These are phyloP conservation scores for Sporisorium exsertum DNA, from an alignment of 1,284 basidiomycete species.

Conservation along the genomic window DNA sequence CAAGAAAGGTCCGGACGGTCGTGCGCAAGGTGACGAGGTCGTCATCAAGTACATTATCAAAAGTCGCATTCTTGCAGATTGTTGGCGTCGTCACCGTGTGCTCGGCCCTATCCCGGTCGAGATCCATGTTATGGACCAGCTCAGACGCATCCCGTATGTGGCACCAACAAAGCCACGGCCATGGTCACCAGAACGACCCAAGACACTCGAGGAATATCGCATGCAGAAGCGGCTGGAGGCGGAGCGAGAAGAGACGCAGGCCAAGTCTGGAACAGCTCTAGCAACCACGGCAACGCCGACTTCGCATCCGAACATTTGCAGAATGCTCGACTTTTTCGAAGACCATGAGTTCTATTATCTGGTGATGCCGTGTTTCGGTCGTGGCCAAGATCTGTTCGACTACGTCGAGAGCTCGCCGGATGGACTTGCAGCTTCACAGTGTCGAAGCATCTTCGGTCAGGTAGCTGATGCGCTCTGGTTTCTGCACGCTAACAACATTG, in stretches of 20 bases:
- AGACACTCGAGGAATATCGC: slow-evolving; percentile 43
- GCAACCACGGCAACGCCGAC: slow-evolving; percentile 3
- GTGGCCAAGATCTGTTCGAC: slow-evolving; percentile 86
- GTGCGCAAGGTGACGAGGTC: slow-evolving; percentile 72
- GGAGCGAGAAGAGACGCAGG: slow-evolving; percentile 14
- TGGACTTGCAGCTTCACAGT: slow-evolving; percentile 81
- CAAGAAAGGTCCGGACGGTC: slow-evolving; percentile 80
- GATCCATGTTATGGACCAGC: slow-evolving; percentile 90
- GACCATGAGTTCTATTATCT: slow-evolving; percentile 97
- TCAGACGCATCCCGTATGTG: slow-evolving; percentile 78
- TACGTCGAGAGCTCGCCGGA: slow-evolving; percentile 89
- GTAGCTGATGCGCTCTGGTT: slow-evolving; percentile 92
- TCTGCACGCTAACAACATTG: slow-evolving; percentile 90
- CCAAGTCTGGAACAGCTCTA: background rate
- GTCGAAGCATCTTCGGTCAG: slow-evolving; percentile 90
- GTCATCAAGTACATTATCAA: slow-evolving; percentile 99
- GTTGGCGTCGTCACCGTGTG: slow-evolving; percentile 94
- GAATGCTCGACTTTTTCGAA: slow-evolving; percentile 95
- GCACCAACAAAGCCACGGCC: slow-evolving; percentile 48
- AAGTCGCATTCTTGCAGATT: slow-evolving; percentile 95
- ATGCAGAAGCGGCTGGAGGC: slow-evolving; percentile 25
- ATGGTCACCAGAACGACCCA: slow-evolving; percentile 47
- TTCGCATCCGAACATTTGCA: slow-evolving; percentile 87
- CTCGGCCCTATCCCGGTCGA: slow-evolving; percentile 98
- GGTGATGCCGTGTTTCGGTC: slow-evolving; percentile 73